Evolutionary conservation across 2,329 filamentous ascomycete species (phyloP), one percentile per base, ranked within the genome.

Genomic region (Chrysoporthe puriensis): DNA sequence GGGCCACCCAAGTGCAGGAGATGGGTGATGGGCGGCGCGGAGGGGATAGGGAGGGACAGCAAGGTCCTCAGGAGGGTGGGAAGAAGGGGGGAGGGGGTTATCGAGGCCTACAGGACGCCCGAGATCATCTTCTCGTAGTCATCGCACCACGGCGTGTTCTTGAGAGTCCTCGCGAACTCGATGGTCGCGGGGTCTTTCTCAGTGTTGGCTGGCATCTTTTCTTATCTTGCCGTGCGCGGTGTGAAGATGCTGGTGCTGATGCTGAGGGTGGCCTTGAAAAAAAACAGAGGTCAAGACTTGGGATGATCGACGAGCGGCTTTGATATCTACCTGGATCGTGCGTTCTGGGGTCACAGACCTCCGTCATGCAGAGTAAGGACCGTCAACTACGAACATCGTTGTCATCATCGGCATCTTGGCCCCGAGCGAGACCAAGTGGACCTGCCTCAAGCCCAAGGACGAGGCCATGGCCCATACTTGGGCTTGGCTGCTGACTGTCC

Each of bases 111-210:
- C 85, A 88, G 79, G 79, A 89, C 86, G 40, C 87, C 86, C 0
- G 86, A 89, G 60, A 90, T 85, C 86, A 90, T 89, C 73, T 85
- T 86, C 73, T 89, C 85, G 64, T 88, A 90, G 69, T 88, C 84
- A 8, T 88, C 86, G 68, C 85, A 84, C 80, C 83, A 86, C 0
- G 86, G 86, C 1, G 84, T 78, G 69, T 87, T 81, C 11, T 81
- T 77, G 13, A 87, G 75, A 44, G 78, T 79, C 71, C 79, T 83
- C 18, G 85, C 84, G 36, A 78, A 76, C 59, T 77, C 80, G 48
- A 87, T 79, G 57, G 78, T 77, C 40, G 76, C 76, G 0, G 73
- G 67, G 65, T 85, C 78, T 68, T 84, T 85, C 43, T 79, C 71
- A 60, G 73, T 76, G 40, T 75, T 75, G 21, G 79, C 79, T n/a